phyloP scores from a whole-genome alignment of 1,284 basidiomycete genomes.

The Trichosporon faecale region DNA sequence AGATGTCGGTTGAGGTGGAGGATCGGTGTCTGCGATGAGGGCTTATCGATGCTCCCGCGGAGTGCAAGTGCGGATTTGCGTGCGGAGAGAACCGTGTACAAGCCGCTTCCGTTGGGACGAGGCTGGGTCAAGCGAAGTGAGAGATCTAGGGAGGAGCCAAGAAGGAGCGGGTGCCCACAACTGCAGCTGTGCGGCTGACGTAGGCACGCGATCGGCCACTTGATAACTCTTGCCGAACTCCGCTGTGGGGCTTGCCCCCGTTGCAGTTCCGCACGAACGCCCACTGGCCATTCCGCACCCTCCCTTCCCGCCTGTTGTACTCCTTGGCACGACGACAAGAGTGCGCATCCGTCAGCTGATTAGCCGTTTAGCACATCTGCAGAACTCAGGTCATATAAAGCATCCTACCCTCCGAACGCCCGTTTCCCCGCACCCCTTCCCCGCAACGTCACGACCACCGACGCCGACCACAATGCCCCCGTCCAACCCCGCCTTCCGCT shows the following conservation, averaged over 20 bases:
- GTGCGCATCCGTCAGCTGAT: background rate
- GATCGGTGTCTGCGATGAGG: background rate
- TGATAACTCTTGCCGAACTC: background rate
- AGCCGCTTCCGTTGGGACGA: background rate
- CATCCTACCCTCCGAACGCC: no score
- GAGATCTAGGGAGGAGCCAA: background rate
- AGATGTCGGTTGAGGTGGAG: background rate
- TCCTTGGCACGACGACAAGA: background rate
- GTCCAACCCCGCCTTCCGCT: conserved; percentile 1
- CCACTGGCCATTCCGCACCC: background rate
- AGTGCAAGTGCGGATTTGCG: background rate
- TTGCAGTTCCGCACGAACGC: background rate
- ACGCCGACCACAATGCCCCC: background rate
- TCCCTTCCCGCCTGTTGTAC: background rate
- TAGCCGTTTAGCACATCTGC: background rate
- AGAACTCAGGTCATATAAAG: background rate
- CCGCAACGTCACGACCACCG: background rate
- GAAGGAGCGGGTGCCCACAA: background rate
- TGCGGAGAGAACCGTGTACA: background rate
- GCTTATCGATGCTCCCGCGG: background rate
- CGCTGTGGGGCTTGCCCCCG: background rate
- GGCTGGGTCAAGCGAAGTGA: background rate
- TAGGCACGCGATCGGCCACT: background rate
- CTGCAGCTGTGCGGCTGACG: background rate
- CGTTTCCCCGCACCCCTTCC: no score